A percentile compares a stretch with the other conserved stretches of the same genome.
phyloP scores from a whole-genome alignment of 2,329 filamentous ascomycete species.

The Colletotrichum gigasporum region DNA sequence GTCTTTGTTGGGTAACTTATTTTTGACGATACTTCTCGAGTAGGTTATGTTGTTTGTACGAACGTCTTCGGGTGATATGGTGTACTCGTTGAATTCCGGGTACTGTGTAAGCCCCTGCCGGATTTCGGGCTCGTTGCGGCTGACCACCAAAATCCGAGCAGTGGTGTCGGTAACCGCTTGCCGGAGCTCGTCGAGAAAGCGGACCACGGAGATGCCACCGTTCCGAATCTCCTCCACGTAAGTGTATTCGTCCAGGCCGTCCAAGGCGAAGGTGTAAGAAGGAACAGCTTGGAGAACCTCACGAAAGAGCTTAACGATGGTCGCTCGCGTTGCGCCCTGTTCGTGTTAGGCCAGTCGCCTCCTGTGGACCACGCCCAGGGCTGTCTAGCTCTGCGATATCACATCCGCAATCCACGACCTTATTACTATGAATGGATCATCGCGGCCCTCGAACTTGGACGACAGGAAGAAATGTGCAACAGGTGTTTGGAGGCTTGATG shows the following conservation, averaged over 20 bases:
- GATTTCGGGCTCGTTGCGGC: too few species aligned
- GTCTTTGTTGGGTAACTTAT: too few species aligned
- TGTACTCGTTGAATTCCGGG: too few species aligned
- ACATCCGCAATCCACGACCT: slow-evolving; percentile 43
- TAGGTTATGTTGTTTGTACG: too few species aligned
- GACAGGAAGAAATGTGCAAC: too few species aligned
- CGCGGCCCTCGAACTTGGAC: slow-evolving; percentile 35
- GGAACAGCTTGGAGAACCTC: slow-evolving; percentile 29
- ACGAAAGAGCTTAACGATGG: slow-evolving; percentile 35
- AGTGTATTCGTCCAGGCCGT: slow-evolving; percentile 47
- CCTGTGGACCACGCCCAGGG: too few species aligned
- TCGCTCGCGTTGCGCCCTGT: slow-evolving; percentile 27
- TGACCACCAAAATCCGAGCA: too few species aligned
- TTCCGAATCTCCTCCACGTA: not conserved
- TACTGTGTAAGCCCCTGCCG: too few species aligned
- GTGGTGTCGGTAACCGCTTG: too few species aligned
- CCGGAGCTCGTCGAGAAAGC: slow-evolving; percentile 38
- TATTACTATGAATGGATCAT: slow-evolving; percentile 37
- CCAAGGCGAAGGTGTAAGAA: slow-evolving; percentile 37
- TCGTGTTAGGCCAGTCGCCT: too few species aligned
- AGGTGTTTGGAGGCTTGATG: fast-evolving
- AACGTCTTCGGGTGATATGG: too few species aligned
- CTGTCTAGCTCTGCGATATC: not conserved
- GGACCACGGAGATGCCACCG: not conserved
- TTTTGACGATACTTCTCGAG: too few species aligned